Evolutionary conservation across 129 eudicot genomes (phyloP).

Genomic region (Oenanthe sinensis): DNA sequence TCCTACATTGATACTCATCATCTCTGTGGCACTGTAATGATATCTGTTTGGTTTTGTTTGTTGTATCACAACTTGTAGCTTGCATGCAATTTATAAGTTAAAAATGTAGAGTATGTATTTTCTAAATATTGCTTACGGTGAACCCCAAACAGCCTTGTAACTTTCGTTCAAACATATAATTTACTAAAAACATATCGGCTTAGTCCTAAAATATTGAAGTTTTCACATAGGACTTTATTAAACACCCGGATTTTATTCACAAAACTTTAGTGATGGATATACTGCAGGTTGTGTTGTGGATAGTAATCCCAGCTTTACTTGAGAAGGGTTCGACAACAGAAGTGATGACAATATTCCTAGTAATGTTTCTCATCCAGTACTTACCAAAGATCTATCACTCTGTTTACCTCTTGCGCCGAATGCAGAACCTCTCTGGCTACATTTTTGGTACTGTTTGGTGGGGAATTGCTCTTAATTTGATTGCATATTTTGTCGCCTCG

Average conservation of each 20-base stretch:
- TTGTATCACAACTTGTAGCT: no score
- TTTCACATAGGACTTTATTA: no score
- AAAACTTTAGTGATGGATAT: background rate
- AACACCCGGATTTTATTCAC: background rate
- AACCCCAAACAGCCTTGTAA: no score
- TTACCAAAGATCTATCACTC: conserved; percentile 95
- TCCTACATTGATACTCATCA: no score
- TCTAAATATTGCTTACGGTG: no score
- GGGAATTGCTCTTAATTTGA: conserved; percentile 98
- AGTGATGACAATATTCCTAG: conserved; percentile 61
- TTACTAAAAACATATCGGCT: background rate
- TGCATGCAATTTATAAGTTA: no score
- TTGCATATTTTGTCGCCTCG: conserved; percentile 91
- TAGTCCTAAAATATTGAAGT: background rate
- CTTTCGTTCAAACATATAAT: no score
- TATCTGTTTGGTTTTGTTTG: no score
- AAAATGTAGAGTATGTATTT: no score
- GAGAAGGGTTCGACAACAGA: conserved; percentile 52
- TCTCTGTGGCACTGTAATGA: no score
- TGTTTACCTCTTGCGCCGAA: conserved; percentile 70
- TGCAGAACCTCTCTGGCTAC: conserved; percentile 92
- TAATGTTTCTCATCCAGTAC: conserved; percentile 75
- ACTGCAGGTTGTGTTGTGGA: conserved; percentile 78
- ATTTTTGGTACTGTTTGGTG: conserved; percentile 97
- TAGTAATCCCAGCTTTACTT: conserved; percentile 57